Conservation (phyloP, 2,329 filamentous ascomycete species). For the Pseudogymnoascus sp. region DNA sequence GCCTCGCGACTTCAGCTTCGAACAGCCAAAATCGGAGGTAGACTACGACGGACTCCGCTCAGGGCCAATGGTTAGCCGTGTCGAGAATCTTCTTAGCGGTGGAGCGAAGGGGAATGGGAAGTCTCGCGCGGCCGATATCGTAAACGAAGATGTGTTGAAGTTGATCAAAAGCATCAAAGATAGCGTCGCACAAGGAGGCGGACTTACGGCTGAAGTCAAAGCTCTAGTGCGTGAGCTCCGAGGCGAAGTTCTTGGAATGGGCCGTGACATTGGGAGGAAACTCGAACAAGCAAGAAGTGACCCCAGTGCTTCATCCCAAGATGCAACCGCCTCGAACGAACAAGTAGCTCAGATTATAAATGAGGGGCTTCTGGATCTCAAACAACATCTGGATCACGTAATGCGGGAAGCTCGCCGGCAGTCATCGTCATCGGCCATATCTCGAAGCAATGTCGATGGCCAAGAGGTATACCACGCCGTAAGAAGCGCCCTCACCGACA, state of each 20-base stretch:
- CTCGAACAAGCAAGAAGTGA: constrained; percentile 60
- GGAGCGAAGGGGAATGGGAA: constrained; percentile 14
- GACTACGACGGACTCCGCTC: constrained; percentile 32
- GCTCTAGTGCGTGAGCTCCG: constrained; percentile 80
- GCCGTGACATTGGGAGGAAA: constrained; percentile 77
- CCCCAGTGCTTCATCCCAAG: constrained; percentile 30
- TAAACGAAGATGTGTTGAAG: constrained; percentile 72
- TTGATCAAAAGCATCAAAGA: constrained; percentile 84
- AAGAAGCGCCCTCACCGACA: constrained; percentile 59
- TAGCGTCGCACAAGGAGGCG: constrained; percentile 79
- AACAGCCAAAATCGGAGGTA: constrained; percentile 25
- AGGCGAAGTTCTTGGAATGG: constrained; percentile 91
- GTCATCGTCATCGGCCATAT: constrained; percentile 54
- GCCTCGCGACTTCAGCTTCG: constrained; percentile 28
- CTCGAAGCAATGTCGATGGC: constrained; percentile 61
- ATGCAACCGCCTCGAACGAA: constrained; percentile 49
- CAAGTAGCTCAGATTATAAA: constrained; percentile 73
- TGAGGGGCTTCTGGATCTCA: constrained; percentile 72
- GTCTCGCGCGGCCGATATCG: constrained; percentile 43
- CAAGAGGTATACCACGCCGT: constrained; percentile 82
- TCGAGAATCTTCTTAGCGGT: constrained; percentile 22
- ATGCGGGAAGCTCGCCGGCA: constrained; percentile 67
- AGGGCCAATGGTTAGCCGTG: constrained; percentile 25
- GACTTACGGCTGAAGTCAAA: constrained; percentile 87
- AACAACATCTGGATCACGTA: constrained; percentile 72